Conservation (phyloP, 192 early-diverging fungal species). For the Coemansia sp. region DNA sequence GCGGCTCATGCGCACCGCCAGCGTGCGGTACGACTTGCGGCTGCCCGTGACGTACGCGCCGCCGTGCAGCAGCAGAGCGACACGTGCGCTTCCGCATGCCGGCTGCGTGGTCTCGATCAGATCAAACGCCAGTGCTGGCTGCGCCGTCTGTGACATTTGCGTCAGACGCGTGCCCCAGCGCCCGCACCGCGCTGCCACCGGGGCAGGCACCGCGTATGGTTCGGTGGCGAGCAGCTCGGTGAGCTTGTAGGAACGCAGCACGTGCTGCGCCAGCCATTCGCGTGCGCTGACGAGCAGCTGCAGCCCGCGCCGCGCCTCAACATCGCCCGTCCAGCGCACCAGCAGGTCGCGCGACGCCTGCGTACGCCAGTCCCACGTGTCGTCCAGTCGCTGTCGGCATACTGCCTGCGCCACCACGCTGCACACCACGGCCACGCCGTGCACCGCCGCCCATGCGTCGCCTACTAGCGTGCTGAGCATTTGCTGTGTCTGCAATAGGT, state of each 20-base stretch:
- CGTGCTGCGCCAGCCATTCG: constrained; percentile 30
- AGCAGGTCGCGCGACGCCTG: constrained; percentile 26
- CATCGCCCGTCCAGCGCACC: constrained; percentile 4
- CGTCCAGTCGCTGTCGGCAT: constrained; percentile 5
- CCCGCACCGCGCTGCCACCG: no score
- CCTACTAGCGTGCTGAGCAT: no score
- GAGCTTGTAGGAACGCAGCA: neutral
- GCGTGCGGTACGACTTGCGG: constrained; percentile 31
- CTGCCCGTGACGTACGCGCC: constrained; percentile 60
- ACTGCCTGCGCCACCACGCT: neutral
- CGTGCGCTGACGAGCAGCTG: constrained; percentile 77
- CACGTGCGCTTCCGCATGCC: neutral
- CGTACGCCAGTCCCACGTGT: constrained; percentile 19
- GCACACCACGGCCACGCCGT: no score
- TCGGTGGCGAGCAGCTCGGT: no score
- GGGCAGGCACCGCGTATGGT: no score
- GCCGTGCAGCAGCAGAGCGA: constrained; percentile 73
- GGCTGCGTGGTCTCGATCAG: neutral
- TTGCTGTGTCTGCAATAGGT: no score
- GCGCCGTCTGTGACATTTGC: no score
- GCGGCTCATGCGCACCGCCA: constrained; percentile 53
- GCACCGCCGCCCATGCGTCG: no score
- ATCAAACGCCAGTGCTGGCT: neutral
- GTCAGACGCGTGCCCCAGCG: no score
- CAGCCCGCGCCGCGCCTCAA: constrained; percentile 40